phyloP scores from a whole-genome alignment of 352 stramenopile species.

The Thraustotheca clavata region DNA sequence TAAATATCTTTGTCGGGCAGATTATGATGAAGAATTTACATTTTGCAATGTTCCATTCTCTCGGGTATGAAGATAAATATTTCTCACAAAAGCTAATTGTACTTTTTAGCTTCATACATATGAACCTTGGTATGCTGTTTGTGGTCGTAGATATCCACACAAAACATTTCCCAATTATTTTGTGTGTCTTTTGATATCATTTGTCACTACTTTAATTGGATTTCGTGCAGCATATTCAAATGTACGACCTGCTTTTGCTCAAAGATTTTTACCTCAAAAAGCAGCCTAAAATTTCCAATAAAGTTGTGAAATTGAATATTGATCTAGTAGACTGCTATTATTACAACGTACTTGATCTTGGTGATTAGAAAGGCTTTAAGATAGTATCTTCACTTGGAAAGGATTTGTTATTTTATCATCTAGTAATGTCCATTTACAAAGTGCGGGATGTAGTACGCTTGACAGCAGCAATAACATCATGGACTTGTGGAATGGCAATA shows the following conservation, averaged over 20 bases:
- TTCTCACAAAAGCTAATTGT: not conserved
- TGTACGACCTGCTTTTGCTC: not conserved
- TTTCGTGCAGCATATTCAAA: conserved; percentile 5
- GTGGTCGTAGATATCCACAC: conserved; percentile 52
- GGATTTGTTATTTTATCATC: conserved; percentile 17
- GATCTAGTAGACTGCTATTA: too few species aligned
- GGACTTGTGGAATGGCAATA: conserved; percentile 89
- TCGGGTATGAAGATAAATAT: conserved; percentile 34
- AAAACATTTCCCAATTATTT: conserved; percentile 25
- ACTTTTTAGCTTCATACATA: conserved; percentile 31
- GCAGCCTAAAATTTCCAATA: not conserved
- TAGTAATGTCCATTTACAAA: conserved; percentile 37
- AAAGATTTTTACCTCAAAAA: not conserved
- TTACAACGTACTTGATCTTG: too few species aligned
- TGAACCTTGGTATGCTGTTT: conserved; percentile 82
- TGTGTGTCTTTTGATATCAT: not conserved
- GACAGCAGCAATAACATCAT: conserved; percentile 90
- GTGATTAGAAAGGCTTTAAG: too few species aligned
- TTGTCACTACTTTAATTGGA: not conserved
- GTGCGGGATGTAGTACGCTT: conserved; percentile 80
- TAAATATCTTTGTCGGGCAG: conserved; percentile 61
- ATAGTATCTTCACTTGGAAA: too few species aligned
- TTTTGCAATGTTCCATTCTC: conserved; percentile 70
- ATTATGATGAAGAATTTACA: conserved; percentile 80
- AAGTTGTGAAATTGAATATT: not conserved